These are phyloP conservation scores for Auricularia sp. DNA, from an alignment of 768 basidiomycete species.

Conservation along the genomic window DNA sequence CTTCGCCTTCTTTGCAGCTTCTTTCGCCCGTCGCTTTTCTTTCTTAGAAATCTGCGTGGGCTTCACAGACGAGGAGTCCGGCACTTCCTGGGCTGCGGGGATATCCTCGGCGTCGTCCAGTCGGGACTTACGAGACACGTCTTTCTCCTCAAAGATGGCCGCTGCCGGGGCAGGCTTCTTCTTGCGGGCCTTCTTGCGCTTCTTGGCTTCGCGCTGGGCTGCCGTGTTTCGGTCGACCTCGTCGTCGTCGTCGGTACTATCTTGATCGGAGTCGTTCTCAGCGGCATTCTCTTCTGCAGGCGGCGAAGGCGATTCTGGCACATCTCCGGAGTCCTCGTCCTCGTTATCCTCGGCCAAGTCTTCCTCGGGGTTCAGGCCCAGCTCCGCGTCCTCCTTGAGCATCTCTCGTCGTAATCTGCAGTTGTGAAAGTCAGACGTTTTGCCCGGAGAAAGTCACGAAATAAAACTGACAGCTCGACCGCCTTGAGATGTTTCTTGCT, in stretches of 20 bases:
- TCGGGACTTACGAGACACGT: slow-evolving; percentile 2
- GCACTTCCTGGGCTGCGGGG: neutral
- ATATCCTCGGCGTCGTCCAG: slow-evolving; percentile 6
- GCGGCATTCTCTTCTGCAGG: neutral
- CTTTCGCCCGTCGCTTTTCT: slow-evolving; percentile 69
- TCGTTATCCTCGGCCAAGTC: slow-evolving; percentile 13
- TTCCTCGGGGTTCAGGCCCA: slow-evolving; percentile 37
- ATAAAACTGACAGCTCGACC: slow-evolving; percentile 48
- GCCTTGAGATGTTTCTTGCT: slow-evolving; percentile 91
- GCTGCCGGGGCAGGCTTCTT: slow-evolving; percentile 9
- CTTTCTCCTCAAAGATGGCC: slow-evolving; percentile 3
- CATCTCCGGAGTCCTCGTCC: slow-evolving; percentile 6
- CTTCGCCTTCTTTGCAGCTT: slow-evolving; percentile 57
- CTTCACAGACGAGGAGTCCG: slow-evolving; percentile 6
- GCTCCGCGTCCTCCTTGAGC: slow-evolving; percentile 56
- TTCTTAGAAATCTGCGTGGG: slow-evolving; percentile 48
- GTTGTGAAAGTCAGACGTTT: neutral
- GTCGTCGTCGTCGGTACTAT: slow-evolving; percentile 1
- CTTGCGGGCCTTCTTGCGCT: slow-evolving; percentile 13
- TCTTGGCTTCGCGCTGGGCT: neutral
- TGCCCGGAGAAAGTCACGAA: neutral
- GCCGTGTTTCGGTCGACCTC: slow-evolving; percentile 1
- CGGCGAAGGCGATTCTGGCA: neutral
- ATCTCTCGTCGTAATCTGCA: slow-evolving; percentile 59
- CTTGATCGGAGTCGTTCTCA: neutral